These are phyloP conservation scores for Glycine soja DNA, from an alignment of 306 rosid species.

Conservation along the genomic window DNA sequence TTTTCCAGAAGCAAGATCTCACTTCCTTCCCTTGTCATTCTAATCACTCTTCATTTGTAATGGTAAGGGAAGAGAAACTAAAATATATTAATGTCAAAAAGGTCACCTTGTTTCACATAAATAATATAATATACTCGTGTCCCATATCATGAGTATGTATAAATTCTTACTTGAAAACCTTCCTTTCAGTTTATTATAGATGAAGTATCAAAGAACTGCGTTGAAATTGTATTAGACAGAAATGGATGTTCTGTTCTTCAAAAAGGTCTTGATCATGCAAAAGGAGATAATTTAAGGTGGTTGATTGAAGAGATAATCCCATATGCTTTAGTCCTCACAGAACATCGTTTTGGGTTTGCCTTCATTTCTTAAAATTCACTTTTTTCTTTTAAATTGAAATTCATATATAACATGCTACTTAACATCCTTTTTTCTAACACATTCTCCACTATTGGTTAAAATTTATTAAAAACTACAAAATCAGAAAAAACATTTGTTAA, in stretches of 20 bases:
- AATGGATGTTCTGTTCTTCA: constrained; percentile 46
- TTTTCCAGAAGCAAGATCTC: too few relatives aligned
- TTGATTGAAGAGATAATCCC: constrained; percentile 20
- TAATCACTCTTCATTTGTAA: too few relatives aligned
- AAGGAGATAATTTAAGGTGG: background rate
- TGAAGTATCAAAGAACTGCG: constrained; percentile 39
- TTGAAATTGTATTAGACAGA: constrained; percentile 42
- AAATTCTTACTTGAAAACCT: constrained; percentile 5
- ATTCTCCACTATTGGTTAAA: too few relatives aligned
- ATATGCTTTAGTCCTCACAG: constrained; percentile 26
- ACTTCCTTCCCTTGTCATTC: too few relatives aligned
- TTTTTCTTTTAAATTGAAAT: background rate
- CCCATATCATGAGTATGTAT: background rate
- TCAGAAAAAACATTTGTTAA: too few relatives aligned
- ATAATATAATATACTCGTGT: background rate
- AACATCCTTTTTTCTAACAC: too few relatives aligned
- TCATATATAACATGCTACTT: background rate
- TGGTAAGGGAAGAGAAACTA: too few relatives aligned
- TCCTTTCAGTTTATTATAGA: constrained; percentile 39
- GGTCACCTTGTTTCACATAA: too few relatives aligned
- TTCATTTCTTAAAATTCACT: background rate
- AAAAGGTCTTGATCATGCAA: constrained; percentile 9
- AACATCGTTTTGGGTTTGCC: constrained; percentile 53
- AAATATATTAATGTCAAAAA: too few relatives aligned
- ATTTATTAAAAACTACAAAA: too few relatives aligned